phyloP scores from a whole-genome alignment of 202 grass and related monocot species.

The Zoysia matrella region DNA sequence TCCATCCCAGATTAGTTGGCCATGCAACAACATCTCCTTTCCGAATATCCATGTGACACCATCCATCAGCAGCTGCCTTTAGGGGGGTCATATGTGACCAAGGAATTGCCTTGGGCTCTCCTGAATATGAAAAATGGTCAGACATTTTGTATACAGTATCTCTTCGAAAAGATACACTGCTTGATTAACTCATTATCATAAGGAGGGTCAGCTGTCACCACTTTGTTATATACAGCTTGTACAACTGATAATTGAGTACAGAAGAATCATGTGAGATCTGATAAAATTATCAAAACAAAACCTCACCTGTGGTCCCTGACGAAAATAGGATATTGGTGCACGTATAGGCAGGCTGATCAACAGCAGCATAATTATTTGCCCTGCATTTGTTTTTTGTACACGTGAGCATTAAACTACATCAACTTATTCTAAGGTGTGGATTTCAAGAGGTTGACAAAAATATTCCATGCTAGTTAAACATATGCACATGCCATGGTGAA shows the following conservation, averaged over 20 bases:
- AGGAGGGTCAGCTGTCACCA: constrained; percentile 1
- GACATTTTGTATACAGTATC: constrained; percentile 11
- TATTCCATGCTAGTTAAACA: constrained; percentile 6
- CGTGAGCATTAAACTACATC: neutral
- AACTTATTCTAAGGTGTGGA: constrained; percentile 11
- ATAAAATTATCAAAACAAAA: constrained; percentile 32
- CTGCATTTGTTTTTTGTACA: constrained; percentile 46
- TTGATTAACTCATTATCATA: constrained; percentile 38
- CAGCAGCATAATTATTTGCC: constrained; percentile 57
- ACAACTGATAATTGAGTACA: constrained; percentile 9
- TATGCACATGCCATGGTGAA: constrained; percentile 27
- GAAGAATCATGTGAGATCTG: neutral
- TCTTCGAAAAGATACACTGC: neutral
- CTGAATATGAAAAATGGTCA: constrained; percentile 47
- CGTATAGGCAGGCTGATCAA: constrained; percentile 68
- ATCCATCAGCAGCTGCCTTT: constrained; percentile 97
- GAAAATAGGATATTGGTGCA: constrained; percentile 95
- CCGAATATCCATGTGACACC: constrained; percentile 93
- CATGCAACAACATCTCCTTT: constrained; percentile 96
- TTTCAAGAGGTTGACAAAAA: constrained; percentile 20
- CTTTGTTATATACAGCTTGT: neutral
- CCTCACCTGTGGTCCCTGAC: constrained; percentile 88
- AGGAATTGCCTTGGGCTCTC: constrained; percentile 96
- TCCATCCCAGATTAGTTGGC: constrained; percentile 99
- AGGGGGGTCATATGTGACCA: constrained; percentile 93